Conservation (phyloP, 345 rosid genomes). For the Eucalyptus sideroxylon region DNA sequence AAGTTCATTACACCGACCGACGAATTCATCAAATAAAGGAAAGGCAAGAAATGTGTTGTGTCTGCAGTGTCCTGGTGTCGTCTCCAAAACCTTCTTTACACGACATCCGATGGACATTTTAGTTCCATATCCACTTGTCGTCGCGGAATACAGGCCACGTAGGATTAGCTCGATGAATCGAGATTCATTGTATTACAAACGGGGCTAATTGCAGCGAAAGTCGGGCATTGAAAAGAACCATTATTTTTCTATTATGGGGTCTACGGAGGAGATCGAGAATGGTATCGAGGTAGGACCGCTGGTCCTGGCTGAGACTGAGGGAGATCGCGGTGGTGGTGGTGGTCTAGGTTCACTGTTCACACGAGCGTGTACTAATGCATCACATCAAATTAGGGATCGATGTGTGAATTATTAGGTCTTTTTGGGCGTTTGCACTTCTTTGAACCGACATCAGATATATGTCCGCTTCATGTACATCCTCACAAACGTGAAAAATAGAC, state of each 20-base stretch:
- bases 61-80: not conserved
- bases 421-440: not conserved
- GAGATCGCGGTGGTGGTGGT: not conserved
- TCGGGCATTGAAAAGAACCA: not conserved
- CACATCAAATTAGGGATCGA: not conserved
- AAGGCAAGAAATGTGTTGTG: not conserved
- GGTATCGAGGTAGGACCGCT: not conserved
- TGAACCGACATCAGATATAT: not conserved
- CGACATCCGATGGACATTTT: not conserved
- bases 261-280: not conserved
- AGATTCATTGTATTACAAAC: not conserved
- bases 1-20: not conserved
- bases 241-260: not conserved
- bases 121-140: not conserved
- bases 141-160: not conserved
- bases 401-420: not conserved
- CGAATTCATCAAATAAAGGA: not conserved
- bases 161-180: not conserved
- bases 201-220: not conserved
- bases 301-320: not conserved
- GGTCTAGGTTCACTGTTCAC: slow-evolving; percentile 19
- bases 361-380: slow-evolving; percentile 2
- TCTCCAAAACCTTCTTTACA: not conserved
- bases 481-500: not conserved
- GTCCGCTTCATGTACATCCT: not conserved